Base-by-base conservation (phyloP, 352 stramenopile species). In the Phytophthora sp. region DNA sequence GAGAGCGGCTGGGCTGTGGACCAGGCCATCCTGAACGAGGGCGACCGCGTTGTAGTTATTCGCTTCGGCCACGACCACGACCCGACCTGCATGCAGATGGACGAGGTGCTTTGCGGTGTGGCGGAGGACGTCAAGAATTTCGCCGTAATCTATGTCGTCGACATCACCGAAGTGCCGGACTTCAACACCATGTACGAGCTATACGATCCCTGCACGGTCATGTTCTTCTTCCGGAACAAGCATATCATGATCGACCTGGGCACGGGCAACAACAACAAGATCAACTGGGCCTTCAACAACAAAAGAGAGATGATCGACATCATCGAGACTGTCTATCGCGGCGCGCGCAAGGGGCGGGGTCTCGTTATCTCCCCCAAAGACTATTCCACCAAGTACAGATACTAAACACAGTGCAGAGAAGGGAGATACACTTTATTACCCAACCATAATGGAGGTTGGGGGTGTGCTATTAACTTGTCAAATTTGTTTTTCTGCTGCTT, bases 171-270 rank as follows among this genome's bases (percentile, higher is more conserved):
- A 49, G 98, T 99, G 47, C 97, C 97, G 7, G 98, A 99, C 71
- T 99, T 99, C 72, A 99, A 99, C 77, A 94, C 93, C 57, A 99
- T 99, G 98, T 99, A 99, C 81, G 98, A 99, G 84, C 88, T 99
- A 8, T 99, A 99, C 77, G 97, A 99, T 74, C 93, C 94, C 21
- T 99, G 97, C 76, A 99, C 96, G 7, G 96, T 99, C 68, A 99
- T 99, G 98, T 99, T 99, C 75, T 99, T 99, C 81, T 99, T 99
- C 87, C 90, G 97, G 42, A 99, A 99, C 84, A 99, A 99, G 80
- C 98, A 99, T 78, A 99, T 99, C 62, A 99, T 99, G 98, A 98
- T 99, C 51, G 98, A 99, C 85, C 74, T 99, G 26, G 98, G 98
- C 50, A 99, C 98, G 39, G 98, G 98, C 64, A 99, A 99, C 84